Percentiles rank a stretch among this genome's conserved stretches.
Conservation (phyloP, 345 rosid genomes). For the Arabis hirsuta region DNA sequence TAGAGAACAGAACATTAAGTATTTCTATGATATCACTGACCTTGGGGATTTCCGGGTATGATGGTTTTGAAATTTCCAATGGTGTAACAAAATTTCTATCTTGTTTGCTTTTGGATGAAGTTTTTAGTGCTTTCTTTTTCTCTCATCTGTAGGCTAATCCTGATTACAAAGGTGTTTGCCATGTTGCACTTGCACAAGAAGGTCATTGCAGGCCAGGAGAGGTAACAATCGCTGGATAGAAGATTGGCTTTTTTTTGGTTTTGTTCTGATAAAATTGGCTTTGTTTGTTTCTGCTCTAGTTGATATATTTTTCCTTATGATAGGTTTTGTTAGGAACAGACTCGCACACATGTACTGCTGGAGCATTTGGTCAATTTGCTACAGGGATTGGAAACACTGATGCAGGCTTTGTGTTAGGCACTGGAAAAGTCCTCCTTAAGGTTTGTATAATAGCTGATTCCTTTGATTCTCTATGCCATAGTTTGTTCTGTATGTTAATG, state of each 20-base stretch:
- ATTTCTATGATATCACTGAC: constrained; percentile 94
- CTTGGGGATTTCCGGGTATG: constrained; percentile 82
- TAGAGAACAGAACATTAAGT: constrained; percentile 83
- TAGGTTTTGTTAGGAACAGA: constrained; percentile 96
- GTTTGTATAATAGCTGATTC: constrained; percentile 43
- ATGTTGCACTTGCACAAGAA: constrained; percentile 97
- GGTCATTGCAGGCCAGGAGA: constrained; percentile 99
- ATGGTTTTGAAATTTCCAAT: constrained; percentile 7
- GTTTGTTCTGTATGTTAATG: background rate
- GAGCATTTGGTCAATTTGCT: constrained; percentile 98
- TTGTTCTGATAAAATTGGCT: background rate
- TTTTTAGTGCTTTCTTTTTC: constrained; percentile 2
- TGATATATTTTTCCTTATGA: constrained; percentile 17
- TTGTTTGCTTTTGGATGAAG: background rate
- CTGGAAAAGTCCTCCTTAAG: constrained; percentile 96
- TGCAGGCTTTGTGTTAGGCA: constrained; percentile 92
- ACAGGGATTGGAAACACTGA: constrained; percentile 99
- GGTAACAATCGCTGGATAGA: constrained; percentile 48
- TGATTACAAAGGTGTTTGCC: constrained; percentile 99
- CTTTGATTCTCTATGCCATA: background rate
- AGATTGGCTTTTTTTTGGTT: constrained; percentile 15
- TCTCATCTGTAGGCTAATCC: constrained; percentile 77
- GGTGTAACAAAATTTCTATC: background rate
- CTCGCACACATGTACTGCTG: constrained; percentile 98
- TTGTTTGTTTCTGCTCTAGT: background rate